Percentiles rank a stretch among this genome's conserved stretches.
phyloP scores from a whole-genome alignment of 2,329 filamentous ascomycete species.

The Aureobasidium pullulans region DNA sequence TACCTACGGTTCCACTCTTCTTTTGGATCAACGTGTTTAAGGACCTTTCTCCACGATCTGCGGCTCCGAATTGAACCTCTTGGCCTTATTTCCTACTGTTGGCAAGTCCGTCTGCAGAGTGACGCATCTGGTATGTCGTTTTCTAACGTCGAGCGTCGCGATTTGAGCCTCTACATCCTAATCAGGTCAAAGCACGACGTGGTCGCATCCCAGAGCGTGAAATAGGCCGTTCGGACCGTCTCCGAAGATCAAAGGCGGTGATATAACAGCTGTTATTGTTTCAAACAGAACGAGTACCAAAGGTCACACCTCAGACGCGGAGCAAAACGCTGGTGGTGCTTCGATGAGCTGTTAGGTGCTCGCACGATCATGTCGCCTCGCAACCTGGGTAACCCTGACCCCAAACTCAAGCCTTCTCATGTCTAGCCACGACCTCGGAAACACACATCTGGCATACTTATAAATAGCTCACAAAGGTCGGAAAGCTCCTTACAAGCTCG shows the following conservation, averaged over 20 bases:
- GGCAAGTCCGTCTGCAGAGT: background rate
- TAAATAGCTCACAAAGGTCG: no score
- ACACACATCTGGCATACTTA: no score
- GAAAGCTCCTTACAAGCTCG: no score
- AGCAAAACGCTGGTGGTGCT: no score
- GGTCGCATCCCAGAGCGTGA: background rate
- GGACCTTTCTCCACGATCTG: constrained; percentile 4
- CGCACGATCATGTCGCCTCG: no score
- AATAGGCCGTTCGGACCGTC: background rate
- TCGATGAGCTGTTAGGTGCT: no score
- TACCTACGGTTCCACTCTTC: constrained; percentile 6
- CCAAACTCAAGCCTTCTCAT: no score
- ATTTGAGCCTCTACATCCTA: background rate
- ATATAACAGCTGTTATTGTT: no score
- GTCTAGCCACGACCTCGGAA: no score
- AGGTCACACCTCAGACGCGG: no score
- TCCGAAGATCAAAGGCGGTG: background rate
- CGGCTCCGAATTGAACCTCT: background rate
- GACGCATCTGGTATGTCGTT: background rate
- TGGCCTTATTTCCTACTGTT: background rate
- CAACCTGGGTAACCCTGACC: no score
- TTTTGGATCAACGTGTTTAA: background rate
- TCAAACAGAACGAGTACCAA: no score
- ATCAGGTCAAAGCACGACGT: background rate
- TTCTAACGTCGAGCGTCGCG: background rate